phyloP scores from a whole-genome alignment of 805 yeast species.

The Candida insectorum region DNA sequence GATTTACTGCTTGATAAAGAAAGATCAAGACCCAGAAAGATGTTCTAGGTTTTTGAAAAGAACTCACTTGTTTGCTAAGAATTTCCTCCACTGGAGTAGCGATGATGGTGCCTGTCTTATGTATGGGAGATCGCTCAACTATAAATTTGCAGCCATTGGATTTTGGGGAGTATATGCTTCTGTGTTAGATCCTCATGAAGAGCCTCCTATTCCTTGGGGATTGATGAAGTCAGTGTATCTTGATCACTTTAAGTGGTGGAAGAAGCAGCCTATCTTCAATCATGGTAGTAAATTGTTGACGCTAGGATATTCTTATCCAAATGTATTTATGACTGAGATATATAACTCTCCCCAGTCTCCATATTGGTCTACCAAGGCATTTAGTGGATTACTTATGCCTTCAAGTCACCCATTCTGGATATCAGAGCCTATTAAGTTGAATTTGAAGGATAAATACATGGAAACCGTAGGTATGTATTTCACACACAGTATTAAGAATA shows the following conservation, averaged over 20 bases:
- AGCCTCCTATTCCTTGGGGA: too few relatives aligned
- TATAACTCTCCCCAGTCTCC: too few relatives aligned
- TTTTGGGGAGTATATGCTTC: constrained; percentile 12
- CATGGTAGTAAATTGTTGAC: constrained; percentile 9
- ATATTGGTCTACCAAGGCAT: too few relatives aligned
- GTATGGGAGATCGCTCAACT: constrained; percentile 12
- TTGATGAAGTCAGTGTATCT: constrained; percentile 9
- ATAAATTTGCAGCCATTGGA: constrained; percentile 11
- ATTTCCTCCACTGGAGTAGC: constrained; percentile 18
- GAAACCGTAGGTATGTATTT: too few relatives aligned
- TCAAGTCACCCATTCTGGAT: too few relatives aligned
- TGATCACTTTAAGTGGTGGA: constrained; percentile 12
- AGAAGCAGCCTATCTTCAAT: constrained; percentile 8
- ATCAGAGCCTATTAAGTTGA: too few relatives aligned
- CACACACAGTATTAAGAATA: too few relatives aligned
- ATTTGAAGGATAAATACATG: too few relatives aligned
- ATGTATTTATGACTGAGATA: constrained; percentile 10
- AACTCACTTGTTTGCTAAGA: constrained; percentile 17
- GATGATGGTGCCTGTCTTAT: constrained; percentile 11
- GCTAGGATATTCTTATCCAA: constrained; percentile 12
- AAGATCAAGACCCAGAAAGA: constrained; percentile 14
- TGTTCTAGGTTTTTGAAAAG: constrained; percentile 13
- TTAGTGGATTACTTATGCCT: too few relatives aligned
- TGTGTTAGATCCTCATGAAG: constrained; percentile 5
- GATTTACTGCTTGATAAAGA: constrained; percentile 13